Evolutionary conservation across 345 rosid species (phyloP), one percentile per base, ranked within the genome.

Genomic region (Trapa bicornis): DNA sequence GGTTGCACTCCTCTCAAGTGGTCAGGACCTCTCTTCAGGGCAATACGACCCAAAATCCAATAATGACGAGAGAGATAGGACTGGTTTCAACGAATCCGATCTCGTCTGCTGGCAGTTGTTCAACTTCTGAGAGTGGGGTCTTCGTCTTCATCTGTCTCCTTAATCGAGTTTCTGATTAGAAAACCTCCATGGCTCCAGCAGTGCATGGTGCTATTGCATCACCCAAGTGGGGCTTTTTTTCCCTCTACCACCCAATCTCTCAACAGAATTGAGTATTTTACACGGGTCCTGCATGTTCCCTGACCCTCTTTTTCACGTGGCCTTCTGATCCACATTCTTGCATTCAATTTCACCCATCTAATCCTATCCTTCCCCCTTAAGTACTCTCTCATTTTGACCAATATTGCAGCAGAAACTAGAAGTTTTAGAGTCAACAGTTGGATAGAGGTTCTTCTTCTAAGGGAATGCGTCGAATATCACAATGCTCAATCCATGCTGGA

Each of bases 301-400:
- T 65, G 74, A 76, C 77, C 68, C 66, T 22, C 29, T 64, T 80
- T 77, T 76, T 77, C 96, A 87, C 96, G 77, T 87, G 93, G 80
- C 12, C 72, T 71, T 77, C 85, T 74, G 82, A 73, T 45, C 68
- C 67, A 7, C 48, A 3, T 45, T 13, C n/a, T 15, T 15, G 56
- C 56, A 50, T 50, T 50, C 29, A 22, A 22, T 22, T 22, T 22
- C n/a, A 16, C 56, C 22, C 56, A 50, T 14, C 17, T 16, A 50
- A 50, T 50, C 22, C 22, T 17, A 50, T 50, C 56, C 56, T 29
- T 22, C 29, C 29, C 29, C 29, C 29, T 22, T 22, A 22, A 22
- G 29, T 22, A 22, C 29, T 22, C 29, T 22, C 29, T 22, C 29
- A 22, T 22, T 22, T 22, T 22, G 29, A 22, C 29, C 29, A 22